Evolutionary conservation across 73 alveolate species (phyloP).

Genomic region (Tetrahymena borealis): DNA sequence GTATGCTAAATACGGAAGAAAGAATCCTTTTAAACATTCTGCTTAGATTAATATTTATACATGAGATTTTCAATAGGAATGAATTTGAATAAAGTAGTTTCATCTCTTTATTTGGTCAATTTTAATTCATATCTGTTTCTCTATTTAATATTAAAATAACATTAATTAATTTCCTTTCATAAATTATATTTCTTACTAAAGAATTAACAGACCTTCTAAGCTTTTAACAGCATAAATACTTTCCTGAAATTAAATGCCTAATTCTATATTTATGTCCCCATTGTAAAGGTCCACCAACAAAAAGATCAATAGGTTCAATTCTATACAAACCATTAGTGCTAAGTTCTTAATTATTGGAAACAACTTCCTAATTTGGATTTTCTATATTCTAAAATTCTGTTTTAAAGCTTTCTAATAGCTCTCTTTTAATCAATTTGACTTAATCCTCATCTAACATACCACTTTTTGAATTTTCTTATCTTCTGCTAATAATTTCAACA

Average conservation of each 20-base stretch:
- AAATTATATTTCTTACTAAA: neutral
- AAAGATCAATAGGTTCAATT: conserved; percentile 13
- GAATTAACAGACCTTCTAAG: neutral
- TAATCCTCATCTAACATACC: neutral
- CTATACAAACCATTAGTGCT: conserved; percentile 31
- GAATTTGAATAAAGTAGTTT: neutral
- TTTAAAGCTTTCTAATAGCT: neutral
- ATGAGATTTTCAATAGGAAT: conserved; percentile 29
- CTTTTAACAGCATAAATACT: conserved; percentile 1
- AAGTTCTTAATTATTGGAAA: neutral
- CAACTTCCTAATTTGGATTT: neutral
- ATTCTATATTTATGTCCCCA: conserved; percentile 33
- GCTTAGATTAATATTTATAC: conserved; percentile 1
- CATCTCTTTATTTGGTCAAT: neutral
- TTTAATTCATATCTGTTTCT: neutral
- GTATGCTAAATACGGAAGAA: conserved; percentile 13
- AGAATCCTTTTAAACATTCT: conserved; percentile 28
- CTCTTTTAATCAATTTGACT: neutral
- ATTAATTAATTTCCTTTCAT: neutral
- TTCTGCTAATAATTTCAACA: neutral
- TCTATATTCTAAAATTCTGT: neutral
- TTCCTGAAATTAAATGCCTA: conserved; percentile 26
- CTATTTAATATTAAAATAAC: neutral
- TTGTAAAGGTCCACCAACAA: conserved; percentile 26
- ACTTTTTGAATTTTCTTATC: neutral